These are phyloP conservation scores for Nidularia pulvinata DNA, from an alignment of 768 basidiomycete species.

Conservation along the genomic window DNA sequence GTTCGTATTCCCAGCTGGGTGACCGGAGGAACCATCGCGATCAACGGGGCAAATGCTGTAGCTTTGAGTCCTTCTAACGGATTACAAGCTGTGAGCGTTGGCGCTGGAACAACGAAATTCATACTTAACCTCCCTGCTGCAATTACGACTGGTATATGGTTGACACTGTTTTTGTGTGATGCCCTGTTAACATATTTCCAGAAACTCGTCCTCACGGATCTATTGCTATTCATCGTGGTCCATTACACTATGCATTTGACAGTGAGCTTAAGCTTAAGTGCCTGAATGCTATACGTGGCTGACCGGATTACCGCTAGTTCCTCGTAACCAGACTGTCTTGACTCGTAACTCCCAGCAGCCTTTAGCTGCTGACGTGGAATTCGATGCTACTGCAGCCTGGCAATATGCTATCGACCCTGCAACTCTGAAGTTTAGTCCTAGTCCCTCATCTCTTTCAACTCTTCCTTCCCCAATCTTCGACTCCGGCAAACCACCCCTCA, in stretches of 20 bases:
- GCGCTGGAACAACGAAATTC: slow-evolving; percentile 41
- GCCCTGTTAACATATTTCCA: slow-evolving; percentile 10
- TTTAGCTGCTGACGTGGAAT: slow-evolving; percentile 47
- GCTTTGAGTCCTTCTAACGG: slow-evolving; percentile 41
- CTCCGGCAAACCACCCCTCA: slow-evolving; percentile 43
- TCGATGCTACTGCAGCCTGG: slow-evolving; percentile 46
- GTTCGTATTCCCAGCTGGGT: slow-evolving; percentile 55
- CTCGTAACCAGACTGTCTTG: slow-evolving; percentile 34
- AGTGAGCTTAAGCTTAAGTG: slow-evolving; percentile 21
- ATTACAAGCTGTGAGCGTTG: slow-evolving; percentile 35
- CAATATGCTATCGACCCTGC: slow-evolving; percentile 55
- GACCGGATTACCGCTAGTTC: slow-evolving; percentile 13
- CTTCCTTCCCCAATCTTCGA: slow-evolving; percentile 49
- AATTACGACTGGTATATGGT: slow-evolving; percentile 38
- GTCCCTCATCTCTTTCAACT: slow-evolving; percentile 24
- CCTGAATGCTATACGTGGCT: no score
- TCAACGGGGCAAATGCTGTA: slow-evolving; percentile 33
- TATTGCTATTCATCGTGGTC: slow-evolving; percentile 53
- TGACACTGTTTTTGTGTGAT: not conserved
- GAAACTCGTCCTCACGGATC: slow-evolving; percentile 51
- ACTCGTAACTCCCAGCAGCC: slow-evolving; percentile 38
- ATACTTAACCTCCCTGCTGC: slow-evolving; percentile 42
- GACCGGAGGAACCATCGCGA: slow-evolving; percentile 37
- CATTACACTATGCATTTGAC: slow-evolving; percentile 55
- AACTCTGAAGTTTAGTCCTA: slow-evolving; percentile 34